Base-by-base conservation (phyloP, 2,329 filamentous ascomycete genomes). In the Neonectria magnoliae region DNA sequence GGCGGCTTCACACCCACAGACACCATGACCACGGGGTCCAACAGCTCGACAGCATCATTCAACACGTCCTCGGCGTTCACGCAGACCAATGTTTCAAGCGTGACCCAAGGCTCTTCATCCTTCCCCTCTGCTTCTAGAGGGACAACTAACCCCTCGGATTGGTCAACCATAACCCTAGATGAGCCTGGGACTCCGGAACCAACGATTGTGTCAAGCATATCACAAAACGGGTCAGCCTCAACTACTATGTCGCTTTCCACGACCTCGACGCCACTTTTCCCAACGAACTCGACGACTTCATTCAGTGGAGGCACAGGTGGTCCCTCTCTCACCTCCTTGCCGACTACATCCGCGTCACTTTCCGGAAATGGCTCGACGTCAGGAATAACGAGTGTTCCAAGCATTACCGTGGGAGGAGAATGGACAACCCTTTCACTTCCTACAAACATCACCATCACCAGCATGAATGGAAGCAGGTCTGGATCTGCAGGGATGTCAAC, bases 111-210 rank as follows among this genome's bases (percentile, higher is more conserved):
- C 11, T 18, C 42, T 45, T 64, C 55, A 13, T 42, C n/a, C 14
- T 59, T 53, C 16, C 50, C 38, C 11, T 27, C 36, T 41, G 47
- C 5, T 14, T 6, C 47, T 36, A 25, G 36, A 4, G 25, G 51
- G 25, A 64, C 61, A 18, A 58, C 33, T 13, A 54, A 57, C 13
- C 52, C 64, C 4, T 60, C 62, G 22, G 57, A 65, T 9, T 73
- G 71, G 71, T 59, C 65, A 18, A 72, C 71, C 29, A 61, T 57
- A 20, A 65, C 65, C 11, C 18, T 70, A n/a, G 48, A 47, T 22
- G 41, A 55, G 31, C 42, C 67, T 11, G 44, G 25, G 13, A 58
- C 59, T n/a, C 52, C 53, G 9, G 14, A 22, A 5, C 16, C 33
- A 13, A 65, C 33, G 10, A 22, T 47, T 5, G 55, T 25, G 20